These are phyloP conservation scores for Penicillium salamii DNA, from an alignment of 495 filamentous ascomycete genomes.

Conservation along the genomic window DNA sequence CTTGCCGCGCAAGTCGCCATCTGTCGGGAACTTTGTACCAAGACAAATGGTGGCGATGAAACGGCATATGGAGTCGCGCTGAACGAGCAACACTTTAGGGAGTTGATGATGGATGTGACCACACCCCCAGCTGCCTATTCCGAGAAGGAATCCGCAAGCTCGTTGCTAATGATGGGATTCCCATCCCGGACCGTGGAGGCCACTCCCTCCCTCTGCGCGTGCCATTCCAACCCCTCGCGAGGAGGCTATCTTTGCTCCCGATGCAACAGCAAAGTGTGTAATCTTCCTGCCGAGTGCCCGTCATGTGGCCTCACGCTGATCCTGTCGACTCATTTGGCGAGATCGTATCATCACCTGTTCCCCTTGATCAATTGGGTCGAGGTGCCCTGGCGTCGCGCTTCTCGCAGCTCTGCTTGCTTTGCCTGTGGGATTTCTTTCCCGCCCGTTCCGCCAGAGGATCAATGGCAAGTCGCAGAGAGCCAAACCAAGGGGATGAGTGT, in stretches of 20 bases:
- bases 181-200: conserved; percentile 84
- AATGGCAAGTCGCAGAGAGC: conserved; percentile 32
- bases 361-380: conserved; percentile 87
- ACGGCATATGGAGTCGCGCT: conserved; percentile 77
- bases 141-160: conserved; percentile 63
- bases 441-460: conserved; percentile 37
- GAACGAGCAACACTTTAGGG: conserved; percentile 84
- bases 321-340: conserved; percentile 89
- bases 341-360: conserved; percentile 95
- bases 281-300: conserved; percentile 87
- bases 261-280: conserved; percentile 86
- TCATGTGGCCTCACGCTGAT: conserved; percentile 91
- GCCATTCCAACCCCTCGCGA: conserved; percentile 76
- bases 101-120: conserved; percentile 83
- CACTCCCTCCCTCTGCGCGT: conserved; percentile 78
- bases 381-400: conserved; percentile 76
- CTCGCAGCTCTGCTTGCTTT: conserved; percentile 42
- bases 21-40: conserved; percentile 80
- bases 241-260: conserved; percentile 93
- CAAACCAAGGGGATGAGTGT: conserved; percentile 67
- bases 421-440: conserved; percentile 55
- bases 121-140: conserved; percentile 81
- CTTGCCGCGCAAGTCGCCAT: conserved; percentile 89
- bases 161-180: conserved; percentile 96
- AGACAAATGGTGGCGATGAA: conserved; percentile 79